Evolutionary conservation across 495 filamentous ascomycete species (phyloP), one percentile per base, ranked within the genome.

Genomic region (Penicillium desertorum): DNA sequence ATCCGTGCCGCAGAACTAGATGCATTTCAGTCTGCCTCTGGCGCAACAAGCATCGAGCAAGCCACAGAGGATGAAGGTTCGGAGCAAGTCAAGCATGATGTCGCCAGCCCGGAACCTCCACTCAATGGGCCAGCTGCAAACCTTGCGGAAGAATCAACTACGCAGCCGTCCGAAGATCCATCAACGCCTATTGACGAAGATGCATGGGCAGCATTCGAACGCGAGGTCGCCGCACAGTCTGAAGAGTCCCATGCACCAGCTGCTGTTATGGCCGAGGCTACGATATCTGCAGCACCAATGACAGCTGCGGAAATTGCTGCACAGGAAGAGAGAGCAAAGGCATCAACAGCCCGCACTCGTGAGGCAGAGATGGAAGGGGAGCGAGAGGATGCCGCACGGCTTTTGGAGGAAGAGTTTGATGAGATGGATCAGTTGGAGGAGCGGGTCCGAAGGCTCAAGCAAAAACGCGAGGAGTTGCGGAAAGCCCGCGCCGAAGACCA

Each of bases 401-500:
- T 86, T 54, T 70, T 97, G 55, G 86, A 93, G 69, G 86, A 89
- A 56, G 94, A 98, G 70, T 91, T 98, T 68, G 94, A 96, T 51
- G 87, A 94, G 67, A 97, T 98, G 93, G 90, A 94, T 67, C 84
- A 84, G 52, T 80, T 96, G 45, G 94, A 97, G 71, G 84, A 85
- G 61, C 81, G 92, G 39, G 88, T 96, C 8, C 77, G 79, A 63
- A 83, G 79, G 63, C 71, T 98, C 58, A 88, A 92, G 64, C 88
- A 92, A 62, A 85, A 77, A 67, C 76, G 83, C 52, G 86, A 88
- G 60, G 74, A 79, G 44, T 61, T 88, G 45, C 85, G 81, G 65
- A 67, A 74, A 44, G 71, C 68, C 20, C 73, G 70, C 41, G 59
- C 66, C 8, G 67, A 63, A 27, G 75, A 75, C 30, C 58, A 66